These are phyloP conservation scores for Flaveria robusta DNA, from an alignment of 129 eudicot species.

Conservation along the genomic window DNA sequence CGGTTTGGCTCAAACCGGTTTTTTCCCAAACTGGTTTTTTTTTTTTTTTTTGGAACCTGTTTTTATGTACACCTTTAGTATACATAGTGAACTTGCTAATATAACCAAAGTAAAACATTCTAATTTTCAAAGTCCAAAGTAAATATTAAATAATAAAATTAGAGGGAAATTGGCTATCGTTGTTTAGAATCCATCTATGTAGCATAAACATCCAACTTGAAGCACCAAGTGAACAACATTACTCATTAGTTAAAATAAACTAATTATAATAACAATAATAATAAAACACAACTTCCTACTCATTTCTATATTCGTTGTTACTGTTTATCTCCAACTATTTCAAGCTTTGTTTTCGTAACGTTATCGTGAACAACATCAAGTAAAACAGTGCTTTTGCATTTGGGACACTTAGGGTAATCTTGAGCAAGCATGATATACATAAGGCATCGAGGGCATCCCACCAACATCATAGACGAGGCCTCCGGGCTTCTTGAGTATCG, in stretches of 20 bases:
- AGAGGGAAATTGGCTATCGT: constrained; percentile 28
- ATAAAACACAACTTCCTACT: constrained; percentile 26
- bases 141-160: neutral
- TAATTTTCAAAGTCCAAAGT: neutral
- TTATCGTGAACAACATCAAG: constrained; percentile 61
- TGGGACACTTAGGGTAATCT: constrained; percentile 71
- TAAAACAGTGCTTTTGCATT: constrained; percentile 82
- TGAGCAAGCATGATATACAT: constrained; percentile 86
- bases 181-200: constrained; percentile 35
- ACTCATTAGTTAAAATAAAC: neutral
- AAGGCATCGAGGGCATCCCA: constrained; percentile 88
- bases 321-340: constrained; percentile 6
- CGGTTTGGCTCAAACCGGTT: no score
- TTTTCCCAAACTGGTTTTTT: no score
- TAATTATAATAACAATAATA: neutral
- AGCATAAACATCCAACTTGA: constrained; percentile 7
- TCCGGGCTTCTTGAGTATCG: constrained; percentile 67
- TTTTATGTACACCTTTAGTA: no score
- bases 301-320: neutral
- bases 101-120: neutral
- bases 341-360: constrained; percentile 38
- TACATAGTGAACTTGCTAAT: neutral
- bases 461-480: constrained; percentile 72
- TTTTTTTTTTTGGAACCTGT: no score
- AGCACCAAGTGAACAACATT: constrained; percentile 30